Conservation (phyloP, 148 eudicot species). For the Rhododendron vialii region DNA sequence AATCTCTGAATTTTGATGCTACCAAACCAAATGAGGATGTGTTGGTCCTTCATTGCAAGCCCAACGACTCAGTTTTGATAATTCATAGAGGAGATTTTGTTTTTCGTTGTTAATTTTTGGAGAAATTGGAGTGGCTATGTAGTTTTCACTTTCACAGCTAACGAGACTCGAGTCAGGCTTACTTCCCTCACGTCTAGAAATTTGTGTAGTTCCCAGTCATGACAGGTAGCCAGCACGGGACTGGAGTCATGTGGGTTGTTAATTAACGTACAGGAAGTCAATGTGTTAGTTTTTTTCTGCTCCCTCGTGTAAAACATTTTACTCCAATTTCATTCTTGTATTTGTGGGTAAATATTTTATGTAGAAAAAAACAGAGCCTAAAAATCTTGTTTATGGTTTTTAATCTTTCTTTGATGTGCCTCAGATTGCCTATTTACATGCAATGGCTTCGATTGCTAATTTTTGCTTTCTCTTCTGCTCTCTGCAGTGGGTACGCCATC, state of each 20-base stretch:
- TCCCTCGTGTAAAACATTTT: neutral
- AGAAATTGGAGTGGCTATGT: neutral
- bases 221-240: neutral
- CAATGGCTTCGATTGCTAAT: conserved; percentile 1
- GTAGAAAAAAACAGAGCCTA: neutral
- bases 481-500: conserved; percentile 83
- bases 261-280: neutral
- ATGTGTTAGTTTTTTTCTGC: neutral
- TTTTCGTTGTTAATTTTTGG: neutral
- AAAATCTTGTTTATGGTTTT: neutral
- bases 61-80: neutral
- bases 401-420: conserved; percentile 1
- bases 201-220: neutral
- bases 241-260: neutral
- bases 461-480: conserved; percentile 14
- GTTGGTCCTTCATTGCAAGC: neutral
- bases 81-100: neutral
- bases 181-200: neutral
- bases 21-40: neutral
- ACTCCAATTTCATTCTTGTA: neutral
- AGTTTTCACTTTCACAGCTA: neutral
- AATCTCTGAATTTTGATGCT: no score
- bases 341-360: neutral
- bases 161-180: neutral
- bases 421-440: neutral